Conservation (phyloP, 441 rosid genomes). For the Sinapis alba region DNA sequence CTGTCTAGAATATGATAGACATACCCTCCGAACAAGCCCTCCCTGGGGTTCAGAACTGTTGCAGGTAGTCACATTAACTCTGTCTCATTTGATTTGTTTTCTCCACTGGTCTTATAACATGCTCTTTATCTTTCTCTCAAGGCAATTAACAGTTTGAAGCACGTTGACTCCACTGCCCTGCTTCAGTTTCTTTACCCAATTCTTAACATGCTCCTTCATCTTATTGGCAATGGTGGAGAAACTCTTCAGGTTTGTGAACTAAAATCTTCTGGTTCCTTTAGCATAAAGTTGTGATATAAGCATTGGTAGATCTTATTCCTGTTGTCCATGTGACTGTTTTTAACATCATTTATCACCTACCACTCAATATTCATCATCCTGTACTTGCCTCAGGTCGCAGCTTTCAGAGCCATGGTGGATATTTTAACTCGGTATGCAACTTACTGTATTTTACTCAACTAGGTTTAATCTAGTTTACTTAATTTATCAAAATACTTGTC, state of each 20-base stretch:
- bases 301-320: slow-evolving; percentile 7
- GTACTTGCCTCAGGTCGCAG: slow-evolving; percentile 84
- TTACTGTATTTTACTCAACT: slow-evolving; percentile 11
- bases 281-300: slow-evolving; percentile 7
- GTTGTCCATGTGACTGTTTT: slow-evolving; percentile 19
- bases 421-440: slow-evolving; percentile 85
- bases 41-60: slow-evolving; percentile 99
- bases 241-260: slow-evolving; percentile 82
- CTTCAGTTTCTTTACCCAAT: slow-evolving; percentile 99
- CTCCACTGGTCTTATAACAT: slow-evolving; percentile 14
- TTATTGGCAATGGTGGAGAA: slow-evolving; percentile 99
- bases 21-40: slow-evolving; percentile 94
- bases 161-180: slow-evolving; percentile 96
- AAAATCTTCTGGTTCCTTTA: slow-evolving; percentile 20
- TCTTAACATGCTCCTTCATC: slow-evolving; percentile 98
- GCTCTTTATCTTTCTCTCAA: slow-evolving; percentile 41
- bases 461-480: not conserved
- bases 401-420: slow-evolving; percentile 99
- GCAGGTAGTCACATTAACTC: slow-evolving; percentile 63
- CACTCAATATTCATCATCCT: slow-evolving; percentile 12
- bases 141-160: slow-evolving; percentile 99
- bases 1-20: slow-evolving; percentile 98
- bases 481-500: slow-evolving; percentile 9
- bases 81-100: slow-evolving; percentile 14
- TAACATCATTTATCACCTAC: slow-evolving; percentile 7